A percentile compares a stretch with the other conserved stretches of the same genome.
These are phyloP conservation scores for Opeltia flavorubescens DNA, from an alignment of 495 filamentous ascomycete genomes.

Conservation along the genomic window DNA sequence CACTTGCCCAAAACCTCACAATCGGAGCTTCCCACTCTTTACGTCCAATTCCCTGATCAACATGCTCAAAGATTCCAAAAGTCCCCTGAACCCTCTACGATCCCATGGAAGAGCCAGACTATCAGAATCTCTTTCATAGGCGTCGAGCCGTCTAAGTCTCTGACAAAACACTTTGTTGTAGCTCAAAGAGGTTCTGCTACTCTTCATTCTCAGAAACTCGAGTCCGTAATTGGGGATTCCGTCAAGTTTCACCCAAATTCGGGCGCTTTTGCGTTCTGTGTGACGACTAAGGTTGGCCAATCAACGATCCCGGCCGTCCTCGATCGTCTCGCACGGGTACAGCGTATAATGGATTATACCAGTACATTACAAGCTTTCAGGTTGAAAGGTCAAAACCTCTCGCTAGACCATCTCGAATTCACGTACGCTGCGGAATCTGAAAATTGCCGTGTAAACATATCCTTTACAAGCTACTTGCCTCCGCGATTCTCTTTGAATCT, in stretches of 20 bases:
- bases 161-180: slow-evolving; percentile 19
- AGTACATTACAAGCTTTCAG: slow-evolving; percentile 21
- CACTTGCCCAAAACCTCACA: slow-evolving; percentile 8
- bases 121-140: slow-evolving; percentile 15
- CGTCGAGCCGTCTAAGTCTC: slow-evolving; percentile 19
- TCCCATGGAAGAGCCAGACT: neutral
- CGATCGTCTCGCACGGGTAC: slow-evolving; percentile 43
- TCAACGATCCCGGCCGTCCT: slow-evolving; percentile 37
- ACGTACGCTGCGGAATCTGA: slow-evolving; percentile 30
- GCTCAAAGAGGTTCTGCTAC: slow-evolving; percentile 25
- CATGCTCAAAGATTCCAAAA: neutral
- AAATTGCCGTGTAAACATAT: slow-evolving; percentile 20
- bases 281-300: slow-evolving; percentile 42
- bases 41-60: neutral
- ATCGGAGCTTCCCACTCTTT: neutral
- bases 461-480: slow-evolving; percentile 19
- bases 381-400: slow-evolving; percentile 40
- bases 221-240: slow-evolving; percentile 33
- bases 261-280: slow-evolving; percentile 44
- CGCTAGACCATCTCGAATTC: slow-evolving; percentile 48
- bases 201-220: slow-evolving; percentile 32
- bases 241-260: slow-evolving; percentile 40
- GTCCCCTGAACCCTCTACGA: neutral
- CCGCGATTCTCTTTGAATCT: slow-evolving; percentile 36
- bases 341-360: slow-evolving; percentile 50